Conservation (phyloP, 495 filamentous ascomycete genomes). For the Trichoderma reesei region DNA sequence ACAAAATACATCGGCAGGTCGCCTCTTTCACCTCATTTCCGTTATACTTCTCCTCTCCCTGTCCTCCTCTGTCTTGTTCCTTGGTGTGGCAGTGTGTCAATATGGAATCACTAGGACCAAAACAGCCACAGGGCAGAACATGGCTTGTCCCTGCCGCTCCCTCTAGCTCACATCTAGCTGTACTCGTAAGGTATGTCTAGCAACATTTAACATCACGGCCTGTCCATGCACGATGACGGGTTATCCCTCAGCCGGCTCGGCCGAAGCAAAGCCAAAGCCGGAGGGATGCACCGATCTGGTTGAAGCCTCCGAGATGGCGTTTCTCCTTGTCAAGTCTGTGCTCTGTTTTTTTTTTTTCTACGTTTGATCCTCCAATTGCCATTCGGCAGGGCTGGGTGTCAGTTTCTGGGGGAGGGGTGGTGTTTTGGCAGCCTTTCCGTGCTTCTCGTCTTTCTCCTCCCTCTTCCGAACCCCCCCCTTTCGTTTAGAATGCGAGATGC, state of each 20-base stretch:
- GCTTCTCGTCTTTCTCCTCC: not conserved
- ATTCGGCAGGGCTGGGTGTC: not conserved
- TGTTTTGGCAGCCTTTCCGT: not conserved
- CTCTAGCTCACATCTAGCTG: not conserved
- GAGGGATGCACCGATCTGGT: constrained; percentile 7
- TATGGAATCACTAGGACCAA: not conserved
- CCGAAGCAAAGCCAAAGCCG: not conserved
- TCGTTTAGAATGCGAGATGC: not conserved
- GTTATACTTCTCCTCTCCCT: too few relatives aligned
- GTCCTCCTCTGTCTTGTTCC: too few relatives aligned
- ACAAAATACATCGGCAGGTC: too few relatives aligned
- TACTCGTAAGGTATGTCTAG: too few relatives aligned
- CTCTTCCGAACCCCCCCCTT: not conserved
- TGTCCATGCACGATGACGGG: not conserved
- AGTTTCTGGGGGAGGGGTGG: constrained; percentile 1
- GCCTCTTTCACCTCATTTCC: too few relatives aligned
- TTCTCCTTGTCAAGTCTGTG: not conserved
- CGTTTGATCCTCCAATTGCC: not conserved
- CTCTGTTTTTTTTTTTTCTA: not conserved
- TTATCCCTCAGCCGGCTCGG: not conserved
- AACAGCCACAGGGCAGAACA: not conserved
- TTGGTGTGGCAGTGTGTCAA: too few relatives aligned
- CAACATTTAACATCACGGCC: not conserved
- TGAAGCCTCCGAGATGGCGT: constrained; percentile 2
- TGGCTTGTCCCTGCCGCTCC: not conserved